Percentiles rank a stretch among this genome's conserved stretches.
Conservation (phyloP, 352 stramenopile genomes). For the Saprolegnia parasitica region DNA sequence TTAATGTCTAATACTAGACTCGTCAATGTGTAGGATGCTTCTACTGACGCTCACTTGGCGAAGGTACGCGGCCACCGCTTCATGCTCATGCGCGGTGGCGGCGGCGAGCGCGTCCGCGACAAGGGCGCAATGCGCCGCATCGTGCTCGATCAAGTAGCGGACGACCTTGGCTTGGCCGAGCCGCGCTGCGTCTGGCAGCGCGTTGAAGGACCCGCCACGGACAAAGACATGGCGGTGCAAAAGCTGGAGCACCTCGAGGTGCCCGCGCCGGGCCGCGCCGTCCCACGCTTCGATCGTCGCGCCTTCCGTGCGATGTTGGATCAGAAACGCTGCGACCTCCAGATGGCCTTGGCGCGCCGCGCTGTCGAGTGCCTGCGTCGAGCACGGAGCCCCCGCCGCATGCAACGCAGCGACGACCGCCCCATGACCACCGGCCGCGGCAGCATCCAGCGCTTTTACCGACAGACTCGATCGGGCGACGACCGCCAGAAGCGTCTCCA, state of each 20-base stretch:
- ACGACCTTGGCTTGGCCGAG: neutral
- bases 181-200: neutral
- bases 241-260: neutral
- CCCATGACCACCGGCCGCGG: neutral
- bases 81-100: neutral
- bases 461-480: neutral
- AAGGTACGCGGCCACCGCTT: neutral
- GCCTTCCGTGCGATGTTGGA: neutral
- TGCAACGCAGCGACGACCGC: neutral
- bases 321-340: neutral
- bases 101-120: neutral
- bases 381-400: neutral
- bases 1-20: no score
- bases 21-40: no score
- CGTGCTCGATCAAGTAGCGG: neutral
- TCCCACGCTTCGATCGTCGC: neutral
- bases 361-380: neutral
- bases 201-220: slow-evolving; percentile 1
- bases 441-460: slow-evolving; percentile 6
- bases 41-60: no score
- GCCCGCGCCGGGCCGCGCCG: neutral
- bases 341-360: neutral
- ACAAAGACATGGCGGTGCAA: slow-evolving; percentile 2
- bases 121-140: neutral
- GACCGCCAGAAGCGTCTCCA: neutral